Evolutionary conservation across 164 flowering plant genomes (phyloP).

Genomic region (Taxillus chinensis): DNA sequence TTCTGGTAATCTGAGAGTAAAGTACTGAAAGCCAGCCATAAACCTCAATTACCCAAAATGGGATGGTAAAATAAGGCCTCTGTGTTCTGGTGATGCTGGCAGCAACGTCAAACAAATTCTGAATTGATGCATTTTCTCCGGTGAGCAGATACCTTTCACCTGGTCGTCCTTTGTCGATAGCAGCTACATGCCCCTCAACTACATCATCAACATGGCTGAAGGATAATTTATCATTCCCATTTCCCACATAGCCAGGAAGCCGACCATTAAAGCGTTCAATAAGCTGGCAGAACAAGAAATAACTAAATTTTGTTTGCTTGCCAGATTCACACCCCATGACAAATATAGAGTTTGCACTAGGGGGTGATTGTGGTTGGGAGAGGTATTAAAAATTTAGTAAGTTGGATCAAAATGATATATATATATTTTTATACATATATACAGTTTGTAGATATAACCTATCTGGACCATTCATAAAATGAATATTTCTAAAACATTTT

Average conservation of each 20-base stretch:
- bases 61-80: constrained; percentile 54
- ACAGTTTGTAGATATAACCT: no score
- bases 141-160: constrained; percentile 89
- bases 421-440: no score
- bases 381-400: no score
- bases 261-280: constrained; percentile 79
- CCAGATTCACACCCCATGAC: no score
- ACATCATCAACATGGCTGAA: constrained; percentile 89
- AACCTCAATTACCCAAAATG: constrained; percentile 47
- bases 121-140: constrained; percentile 88
- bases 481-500: no score
- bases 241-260: constrained; percentile 80
- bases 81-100: constrained; percentile 53
- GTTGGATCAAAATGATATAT: no score
- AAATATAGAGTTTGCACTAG: no score
- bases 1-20: constrained; percentile 54
- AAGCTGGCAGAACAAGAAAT: constrained; percentile 30
- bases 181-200: constrained; percentile 74
- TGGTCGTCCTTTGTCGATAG: constrained; percentile 51
- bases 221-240: constrained; percentile 54
- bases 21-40: constrained; percentile 71
- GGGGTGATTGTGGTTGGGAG: no score
- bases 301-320: background rate
- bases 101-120: constrained; percentile 61
- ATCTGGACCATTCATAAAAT: no score